A percentile compares a stretch with the other conserved stretches of the same genome.
phyloP scores from a whole-genome alignment of 1,284 basidiomycete genomes.

The Ceratobasidium papillatum region DNA sequence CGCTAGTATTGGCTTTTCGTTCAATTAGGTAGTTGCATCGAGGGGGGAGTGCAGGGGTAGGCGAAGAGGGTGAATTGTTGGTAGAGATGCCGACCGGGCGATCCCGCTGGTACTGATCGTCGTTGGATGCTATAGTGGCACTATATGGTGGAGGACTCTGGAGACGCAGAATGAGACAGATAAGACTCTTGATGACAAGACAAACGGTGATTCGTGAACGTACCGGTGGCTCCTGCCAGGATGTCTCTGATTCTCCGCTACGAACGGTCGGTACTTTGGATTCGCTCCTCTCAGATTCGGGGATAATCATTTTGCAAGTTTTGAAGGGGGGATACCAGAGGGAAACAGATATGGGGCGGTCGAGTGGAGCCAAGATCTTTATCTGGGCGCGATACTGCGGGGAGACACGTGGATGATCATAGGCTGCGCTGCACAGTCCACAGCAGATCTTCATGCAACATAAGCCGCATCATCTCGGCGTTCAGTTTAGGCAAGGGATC shows the following conservation, averaged over 20 bases:
- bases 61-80: background rate
- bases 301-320: constrained; percentile 3
- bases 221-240: constrained; percentile 10
- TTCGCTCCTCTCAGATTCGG: constrained; percentile 7
- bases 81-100: background rate
- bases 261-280: background rate
- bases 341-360: background rate
- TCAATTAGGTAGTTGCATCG: constrained; percentile 21
- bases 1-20: constrained; percentile 5
- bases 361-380: background rate
- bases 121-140: background rate
- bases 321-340: background rate
- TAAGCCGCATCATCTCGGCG: background rate
- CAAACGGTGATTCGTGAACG: background rate
- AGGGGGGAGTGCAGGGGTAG: background rate
- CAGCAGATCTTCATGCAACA: constrained; percentile 1
- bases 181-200: background rate
- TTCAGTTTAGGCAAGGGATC: background rate
- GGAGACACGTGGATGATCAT: background rate
- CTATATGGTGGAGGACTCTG: constrained; percentile 32
- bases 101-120: background rate
- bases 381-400: constrained; percentile 7
- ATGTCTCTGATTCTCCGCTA: constrained; percentile 1
- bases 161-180: background rate
- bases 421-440: constrained; percentile 31